Percentiles rank a stretch among this genome's conserved stretches.
phyloP scores from a whole-genome alignment of 2,329 filamentous ascomycete species.

The Trichoderma citrinoviride region DNA sequence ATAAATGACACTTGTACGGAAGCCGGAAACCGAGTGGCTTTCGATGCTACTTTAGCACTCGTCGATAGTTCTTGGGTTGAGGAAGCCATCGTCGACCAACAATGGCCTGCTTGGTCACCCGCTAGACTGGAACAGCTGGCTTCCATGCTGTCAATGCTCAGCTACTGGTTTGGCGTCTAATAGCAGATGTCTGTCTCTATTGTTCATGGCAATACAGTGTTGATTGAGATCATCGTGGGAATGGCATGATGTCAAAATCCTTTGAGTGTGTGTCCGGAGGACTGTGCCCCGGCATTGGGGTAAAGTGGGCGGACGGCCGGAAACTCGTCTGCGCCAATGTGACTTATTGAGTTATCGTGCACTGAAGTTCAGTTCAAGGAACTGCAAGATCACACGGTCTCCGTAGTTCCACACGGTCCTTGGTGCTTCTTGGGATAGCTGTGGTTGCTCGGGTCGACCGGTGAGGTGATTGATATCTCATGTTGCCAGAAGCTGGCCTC shows the following conservation, averaged over 20 bases:
- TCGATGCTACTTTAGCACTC: slow-evolving; percentile 8
- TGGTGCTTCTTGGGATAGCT: too few species aligned
- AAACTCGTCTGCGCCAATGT: neutral
- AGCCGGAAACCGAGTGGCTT: neutral
- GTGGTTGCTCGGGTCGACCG: too few species aligned
- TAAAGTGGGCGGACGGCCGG: neutral
- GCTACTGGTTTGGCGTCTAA: neutral
- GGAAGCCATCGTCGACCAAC: neutral
- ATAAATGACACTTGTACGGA: neutral
- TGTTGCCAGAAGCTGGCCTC: neutral
- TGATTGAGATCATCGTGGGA: neutral
- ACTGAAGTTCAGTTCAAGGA: neutral
- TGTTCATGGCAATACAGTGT: neutral
- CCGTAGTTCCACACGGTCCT: neutral
- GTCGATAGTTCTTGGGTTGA: neutral
- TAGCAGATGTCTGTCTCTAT: too few species aligned
- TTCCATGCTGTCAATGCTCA: neutral
- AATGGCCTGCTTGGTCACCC: neutral
- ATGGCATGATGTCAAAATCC: slow-evolving; percentile 1
- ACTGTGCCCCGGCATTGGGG: neutral
- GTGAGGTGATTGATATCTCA: slow-evolving; percentile 10
- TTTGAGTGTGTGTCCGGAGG: neutral
- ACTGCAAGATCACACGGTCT: neutral
- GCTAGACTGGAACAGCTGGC: neutral
- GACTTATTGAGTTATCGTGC: too few species aligned